Percentiles rank a stretch among this genome's conserved stretches.
These are phyloP conservation scores for Dictyostelium firmibasis DNA, from an alignment of 78 protist genomes.

Conservation along the genomic window DNA sequence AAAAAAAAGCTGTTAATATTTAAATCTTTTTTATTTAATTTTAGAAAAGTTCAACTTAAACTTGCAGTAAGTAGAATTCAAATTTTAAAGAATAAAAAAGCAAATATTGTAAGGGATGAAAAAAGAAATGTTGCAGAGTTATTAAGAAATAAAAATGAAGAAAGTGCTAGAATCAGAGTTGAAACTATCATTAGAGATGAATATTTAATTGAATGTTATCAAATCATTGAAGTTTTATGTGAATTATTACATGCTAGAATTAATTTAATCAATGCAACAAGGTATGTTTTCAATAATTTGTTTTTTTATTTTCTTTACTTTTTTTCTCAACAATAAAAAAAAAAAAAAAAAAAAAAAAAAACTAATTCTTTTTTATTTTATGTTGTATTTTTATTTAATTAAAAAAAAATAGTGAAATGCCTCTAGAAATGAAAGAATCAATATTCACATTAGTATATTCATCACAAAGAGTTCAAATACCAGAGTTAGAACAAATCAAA, in stretches of 20 bases:
- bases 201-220: conserved; percentile 50
- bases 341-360: not conserved
- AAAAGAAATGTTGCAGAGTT: conserved; percentile 74
- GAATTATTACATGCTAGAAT: conserved; percentile 54
- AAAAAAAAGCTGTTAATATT: not conserved
- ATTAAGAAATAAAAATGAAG: conserved; percentile 68
- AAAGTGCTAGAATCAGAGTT: conserved; percentile 71
- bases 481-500: conserved; percentile 65
- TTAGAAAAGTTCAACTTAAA: conserved; percentile 70
- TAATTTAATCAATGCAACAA: conserved; percentile 3
- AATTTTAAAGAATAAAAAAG: conserved; percentile 60
- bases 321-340: not conserved
- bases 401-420: conserved; percentile 72
- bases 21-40: not conserved
- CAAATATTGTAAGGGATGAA: conserved; percentile 56
- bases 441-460: conserved; percentile 76
- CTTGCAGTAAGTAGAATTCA: conserved; percentile 78
- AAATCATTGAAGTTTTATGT: conserved; percentile 62
- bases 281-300: conserved; percentile 9
- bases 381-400: too few relatives aligned
- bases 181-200: conserved; percentile 79
- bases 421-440: conserved; percentile 68
- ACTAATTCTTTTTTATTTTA: not conserved
- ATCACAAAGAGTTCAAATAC: conserved; percentile 75
- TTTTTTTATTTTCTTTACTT: too few relatives aligned